Evolutionary conservation across 768 basidiomycete genomes (phyloP), one percentile per base, ranked within the genome.

Genomic region (Ramaria rubella): DNA sequence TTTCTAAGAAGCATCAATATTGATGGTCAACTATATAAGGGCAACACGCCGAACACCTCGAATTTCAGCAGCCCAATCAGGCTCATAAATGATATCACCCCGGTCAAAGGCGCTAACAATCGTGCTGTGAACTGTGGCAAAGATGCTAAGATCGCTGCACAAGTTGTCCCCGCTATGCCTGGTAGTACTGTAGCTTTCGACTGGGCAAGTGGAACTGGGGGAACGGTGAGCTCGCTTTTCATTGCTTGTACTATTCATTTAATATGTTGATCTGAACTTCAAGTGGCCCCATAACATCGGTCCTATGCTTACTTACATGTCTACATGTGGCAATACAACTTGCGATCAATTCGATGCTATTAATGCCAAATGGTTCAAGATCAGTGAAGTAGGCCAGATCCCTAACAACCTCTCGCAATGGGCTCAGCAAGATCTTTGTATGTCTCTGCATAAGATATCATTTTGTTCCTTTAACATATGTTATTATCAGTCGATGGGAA

Each of bases 261-360:
- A 14, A 36, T 7, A 24, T 26, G 34, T 52, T 59, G 44, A 21
- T 31, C 49, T 19, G 58, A 0, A 2, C 58, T 57, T 42, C 4
- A 26, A 76, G 71, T 80, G 77, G 81, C 74, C 73, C 1, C 80
- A 87, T 62, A 71, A 85, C 57, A 81, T 72, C 15, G 87, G 86
- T 3, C 87, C 86, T 8, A 72, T 87, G 72, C 71, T 89, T 69
- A 87, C 85, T 33, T 90, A 90, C 65, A 77, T 90, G 78, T 77
- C 86, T 1, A 69, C 73, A 27, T 90, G 88, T 64, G 79, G 79
- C 0, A 68, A 69, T 33, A 72, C 75, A 0, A 68, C 79, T 2
- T 88, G 87, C 68, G 76, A 77, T 63, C 68, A 82, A 63, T 86
- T 83, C 68, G 73, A 86, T 62, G 62, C 80, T 5, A 72, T 76